Base-by-base conservation (phyloP, 805 yeast species). In the Candida nemodendra region DNA sequence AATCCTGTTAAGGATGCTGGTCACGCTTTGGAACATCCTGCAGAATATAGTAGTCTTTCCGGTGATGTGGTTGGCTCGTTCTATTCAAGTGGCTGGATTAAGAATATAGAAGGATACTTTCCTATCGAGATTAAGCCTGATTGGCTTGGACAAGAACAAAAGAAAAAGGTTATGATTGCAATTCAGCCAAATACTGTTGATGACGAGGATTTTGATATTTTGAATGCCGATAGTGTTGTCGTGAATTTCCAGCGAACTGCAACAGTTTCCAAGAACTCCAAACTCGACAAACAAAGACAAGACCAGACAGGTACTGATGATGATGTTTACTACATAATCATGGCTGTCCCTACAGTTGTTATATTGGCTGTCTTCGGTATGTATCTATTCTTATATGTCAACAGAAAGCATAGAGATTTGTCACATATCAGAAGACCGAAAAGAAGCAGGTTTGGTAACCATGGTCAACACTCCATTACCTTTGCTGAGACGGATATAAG, bases 81-180 rank as follows among this genome's bases (percentile, higher is more conserved):
- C 53, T 84, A 65, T 62, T 62, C 78, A 1, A 71, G 89, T 6
- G 93, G 82, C 5, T 88, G 95, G 95, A 35, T 86, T 7, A 40
- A 52, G 5, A 76, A 74, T 43, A 62, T 68, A 21, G 73, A 74
- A 41, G 96, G 96, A 11, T 73, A 67, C 49, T 76, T 64, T 47
- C 80, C 91, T 3, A 56, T 88, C 28, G 76, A 76, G 26, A 64
- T 86, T 27, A 58, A 72, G 25, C 78, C 74, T 39, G 78, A 71
- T 9, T 87, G 95, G 90, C 64, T 87, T 22, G 68, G 67, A 26
- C 81, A 73, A 4, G 59, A 65, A 47, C 74, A 69, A 48, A 65
- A 67, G 41, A 76, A 74, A 51, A 72, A 73, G 44, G 79, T 84
- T 9, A 66, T 81, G 34, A 62, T 88, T 28, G 69, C 90, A 3